phyloP scores from a whole-genome alignment of 176 grass and related monocot species.

The Paspalum notatum region DNA sequence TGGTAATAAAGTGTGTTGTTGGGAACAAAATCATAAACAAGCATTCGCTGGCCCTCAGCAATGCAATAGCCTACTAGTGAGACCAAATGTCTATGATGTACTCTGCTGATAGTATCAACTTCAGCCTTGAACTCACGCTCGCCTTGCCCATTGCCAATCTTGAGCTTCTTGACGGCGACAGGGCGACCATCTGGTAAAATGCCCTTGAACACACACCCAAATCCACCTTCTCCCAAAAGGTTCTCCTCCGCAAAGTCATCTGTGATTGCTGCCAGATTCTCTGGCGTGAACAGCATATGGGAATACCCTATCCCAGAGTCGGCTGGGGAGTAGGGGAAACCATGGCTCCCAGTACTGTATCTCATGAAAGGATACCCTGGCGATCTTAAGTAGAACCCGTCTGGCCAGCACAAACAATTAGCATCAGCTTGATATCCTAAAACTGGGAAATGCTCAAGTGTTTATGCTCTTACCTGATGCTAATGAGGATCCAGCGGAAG shows the following conservation, averaged over 20 bases:
- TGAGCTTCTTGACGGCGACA: constrained; percentile 85
- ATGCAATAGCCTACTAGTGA: constrained; percentile 80
- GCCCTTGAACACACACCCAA: constrained; percentile 74
- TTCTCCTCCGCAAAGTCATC: constrained; percentile 64
- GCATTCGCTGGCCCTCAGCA: constrained; percentile 62
- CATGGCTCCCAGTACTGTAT: constrained; percentile 62
- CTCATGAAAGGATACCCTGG: constrained; percentile 67
- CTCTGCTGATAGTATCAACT: constrained; percentile 84
- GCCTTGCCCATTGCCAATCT: constrained; percentile 67
- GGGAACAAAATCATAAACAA: constrained; percentile 87
- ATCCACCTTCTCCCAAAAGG: constrained; percentile 83
- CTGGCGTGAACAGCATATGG: constrained; percentile 71
- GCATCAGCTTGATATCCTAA: constrained; percentile 30
- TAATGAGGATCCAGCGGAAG: constrained; percentile 55
- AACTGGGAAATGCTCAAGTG: constrained; percentile 7
- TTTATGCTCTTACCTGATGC: constrained; percentile 52
- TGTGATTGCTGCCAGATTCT: constrained; percentile 71
- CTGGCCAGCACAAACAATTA: constrained; percentile 44
- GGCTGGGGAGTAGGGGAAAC: constrained; percentile 56
- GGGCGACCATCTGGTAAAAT: constrained; percentile 64
- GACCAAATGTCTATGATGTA: constrained; percentile 85
- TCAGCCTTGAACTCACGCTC: constrained; percentile 81
- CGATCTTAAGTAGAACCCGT: constrained; percentile 56
- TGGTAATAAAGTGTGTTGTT: constrained; percentile 84
- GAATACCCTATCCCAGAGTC: constrained; percentile 67